Conservation (phyloP, 164 flowering plant species). For the Macadamia tetraphylla region DNA sequence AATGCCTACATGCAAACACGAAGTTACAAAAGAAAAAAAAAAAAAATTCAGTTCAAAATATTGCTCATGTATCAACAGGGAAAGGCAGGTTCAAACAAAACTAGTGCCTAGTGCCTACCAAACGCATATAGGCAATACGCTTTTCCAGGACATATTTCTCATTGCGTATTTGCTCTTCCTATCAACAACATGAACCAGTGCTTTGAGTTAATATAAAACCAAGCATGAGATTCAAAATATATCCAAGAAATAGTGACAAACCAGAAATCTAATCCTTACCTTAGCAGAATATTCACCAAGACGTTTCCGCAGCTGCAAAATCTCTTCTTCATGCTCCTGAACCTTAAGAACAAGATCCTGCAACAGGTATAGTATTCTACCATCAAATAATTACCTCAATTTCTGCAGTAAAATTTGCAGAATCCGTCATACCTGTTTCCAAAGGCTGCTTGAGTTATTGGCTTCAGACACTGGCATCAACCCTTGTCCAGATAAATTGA, state of each 20-base stretch:
- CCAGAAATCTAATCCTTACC: slow-evolving; percentile 27
- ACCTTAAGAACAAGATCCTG: slow-evolving; percentile 61
- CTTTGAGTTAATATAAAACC: slow-evolving; percentile 1
- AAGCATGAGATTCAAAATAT: background rate
- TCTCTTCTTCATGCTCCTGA: slow-evolving; percentile 83
- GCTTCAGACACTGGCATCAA: slow-evolving; percentile 51
- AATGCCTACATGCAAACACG: slow-evolving; percentile 57
- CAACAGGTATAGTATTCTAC: slow-evolving; percentile 3
- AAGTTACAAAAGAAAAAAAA: no score
- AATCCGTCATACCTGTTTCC: slow-evolving; percentile 59
- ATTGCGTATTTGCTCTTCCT: slow-evolving; percentile 87
- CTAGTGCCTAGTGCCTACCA: slow-evolving; percentile 40
- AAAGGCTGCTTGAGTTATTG: slow-evolving; percentile 35
- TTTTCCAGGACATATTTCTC: slow-evolving; percentile 88
- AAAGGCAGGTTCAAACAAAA: slow-evolving; percentile 1
- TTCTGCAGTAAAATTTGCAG: background rate
- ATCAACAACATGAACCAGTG: slow-evolving; percentile 3
- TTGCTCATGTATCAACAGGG: background rate
- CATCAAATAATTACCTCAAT: background rate
- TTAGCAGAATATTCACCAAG: slow-evolving; percentile 76
- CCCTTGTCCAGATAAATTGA: slow-evolving; percentile 47
- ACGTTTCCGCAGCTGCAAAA: slow-evolving; percentile 62
- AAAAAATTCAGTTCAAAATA: background rate
- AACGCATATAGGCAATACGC: slow-evolving; percentile 91
- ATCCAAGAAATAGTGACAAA: background rate